Conservation (phyloP, 768 basidiomycete genomes). For the Lactarius trivialis region DNA sequence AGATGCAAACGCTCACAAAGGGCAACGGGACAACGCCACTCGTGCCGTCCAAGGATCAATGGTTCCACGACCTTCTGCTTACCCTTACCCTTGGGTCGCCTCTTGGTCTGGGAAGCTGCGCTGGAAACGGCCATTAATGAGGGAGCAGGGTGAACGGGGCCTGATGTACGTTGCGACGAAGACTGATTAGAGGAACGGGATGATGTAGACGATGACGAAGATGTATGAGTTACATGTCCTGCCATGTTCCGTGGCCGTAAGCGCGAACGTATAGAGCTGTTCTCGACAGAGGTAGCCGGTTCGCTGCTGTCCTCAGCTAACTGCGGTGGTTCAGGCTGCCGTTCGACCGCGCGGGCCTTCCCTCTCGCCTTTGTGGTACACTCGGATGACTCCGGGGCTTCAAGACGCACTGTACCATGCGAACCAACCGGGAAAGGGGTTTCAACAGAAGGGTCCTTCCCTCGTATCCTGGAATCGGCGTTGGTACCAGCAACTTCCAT, state of each 20-base stretch:
- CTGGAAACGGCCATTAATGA: neutral
- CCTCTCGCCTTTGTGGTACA: neutral
- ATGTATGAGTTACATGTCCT: constrained; percentile 11
- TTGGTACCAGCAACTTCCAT: neutral
- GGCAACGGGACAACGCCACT: constrained; percentile 22
- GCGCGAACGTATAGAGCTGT: constrained; percentile 18
- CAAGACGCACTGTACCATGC: neutral
- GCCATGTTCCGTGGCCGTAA: constrained; percentile 20
- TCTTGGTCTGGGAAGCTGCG: neutral
- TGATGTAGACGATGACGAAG: neutral
- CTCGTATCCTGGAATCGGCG: neutral
- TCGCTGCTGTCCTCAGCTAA: neutral
- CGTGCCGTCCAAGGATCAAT: constrained; percentile 15
- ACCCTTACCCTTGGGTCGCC: constrained; percentile 15
- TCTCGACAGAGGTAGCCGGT: neutral
- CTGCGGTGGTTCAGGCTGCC: neutral
- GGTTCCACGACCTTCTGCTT: constrained; percentile 20
- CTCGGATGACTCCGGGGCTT: neutral
- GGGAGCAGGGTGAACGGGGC: neutral
- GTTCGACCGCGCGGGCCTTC: neutral
- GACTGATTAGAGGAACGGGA: neutral
- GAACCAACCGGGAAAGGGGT: neutral
- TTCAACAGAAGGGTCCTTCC: neutral
- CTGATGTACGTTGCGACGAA: neutral
- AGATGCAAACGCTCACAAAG: constrained; percentile 17